phyloP scores from a whole-genome alignment of 805 yeast species.

The Candida sithepensis region DNA sequence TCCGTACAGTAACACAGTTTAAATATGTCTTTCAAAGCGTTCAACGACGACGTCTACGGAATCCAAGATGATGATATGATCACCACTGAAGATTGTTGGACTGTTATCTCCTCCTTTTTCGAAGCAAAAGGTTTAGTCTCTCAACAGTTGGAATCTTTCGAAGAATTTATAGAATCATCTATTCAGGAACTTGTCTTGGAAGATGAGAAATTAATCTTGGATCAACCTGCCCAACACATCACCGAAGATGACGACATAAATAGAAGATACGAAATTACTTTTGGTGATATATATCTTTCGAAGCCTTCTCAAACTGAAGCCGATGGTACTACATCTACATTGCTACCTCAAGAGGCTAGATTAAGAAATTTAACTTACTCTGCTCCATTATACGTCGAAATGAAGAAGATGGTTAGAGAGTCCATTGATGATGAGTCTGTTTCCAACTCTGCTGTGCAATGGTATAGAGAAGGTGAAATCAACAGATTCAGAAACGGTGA shows the following conservation, averaged over 20 bases:
- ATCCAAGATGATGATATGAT: constrained; percentile 60
- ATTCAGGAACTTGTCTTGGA: constrained; percentile 96
- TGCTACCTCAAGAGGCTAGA: constrained; percentile 98
- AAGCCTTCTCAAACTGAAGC: constrained; percentile 99
- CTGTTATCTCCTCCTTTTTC: constrained; percentile 93
- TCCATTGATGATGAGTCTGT: constrained; percentile 67
- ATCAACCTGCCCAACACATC: constrained; percentile 97
- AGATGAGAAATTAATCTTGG: constrained; percentile 88
- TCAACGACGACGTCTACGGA: constrained; percentile 23
- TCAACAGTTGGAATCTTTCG: constrained; percentile 96
- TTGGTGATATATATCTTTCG: constrained; percentile 94
- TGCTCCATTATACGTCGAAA: constrained; percentile 93
- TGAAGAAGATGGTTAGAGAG: constrained; percentile 83
- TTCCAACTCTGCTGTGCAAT: constrained; percentile 52
- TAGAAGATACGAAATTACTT: constrained; percentile 92
- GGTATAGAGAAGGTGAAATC: constrained; percentile 52
- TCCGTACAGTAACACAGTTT: neutral
- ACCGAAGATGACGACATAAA: constrained; percentile 86
- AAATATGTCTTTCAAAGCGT: constrained; percentile 14
- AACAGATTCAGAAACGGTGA: constrained; percentile 35
- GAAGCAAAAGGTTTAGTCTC: constrained; percentile 96
- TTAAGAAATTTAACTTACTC: constrained; percentile 94
- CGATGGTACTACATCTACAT: constrained; percentile 98
- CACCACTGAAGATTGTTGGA: constrained; percentile 99
- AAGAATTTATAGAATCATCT: constrained; percentile 94